Percentiles rank a stretch among this genome's conserved stretches.
Conservation (phyloP, 192 early-diverging fungal genomes). For the Phycomyces nitens region DNA sequence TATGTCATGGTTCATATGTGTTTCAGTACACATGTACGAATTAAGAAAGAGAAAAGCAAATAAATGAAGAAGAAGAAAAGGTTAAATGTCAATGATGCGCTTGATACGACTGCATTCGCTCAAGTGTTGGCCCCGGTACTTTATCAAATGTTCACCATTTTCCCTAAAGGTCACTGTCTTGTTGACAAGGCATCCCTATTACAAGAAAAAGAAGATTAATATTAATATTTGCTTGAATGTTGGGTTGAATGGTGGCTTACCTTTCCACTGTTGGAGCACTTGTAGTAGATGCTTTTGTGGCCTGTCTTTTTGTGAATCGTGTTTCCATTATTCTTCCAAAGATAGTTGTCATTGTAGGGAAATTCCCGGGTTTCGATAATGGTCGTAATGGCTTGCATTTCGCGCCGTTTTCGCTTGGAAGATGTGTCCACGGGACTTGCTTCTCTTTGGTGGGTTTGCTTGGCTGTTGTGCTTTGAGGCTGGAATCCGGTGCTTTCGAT, state of each 20-base stretch:
- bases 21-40: too few species aligned
- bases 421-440: neutral
- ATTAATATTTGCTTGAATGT: conserved; percentile 12
- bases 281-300: conserved; percentile 40
- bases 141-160: conserved; percentile 50
- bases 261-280: conserved; percentile 37
- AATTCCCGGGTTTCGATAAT: conserved; percentile 48
- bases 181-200: conserved; percentile 43
- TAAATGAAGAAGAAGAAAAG: too few species aligned
- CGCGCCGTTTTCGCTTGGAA: conserved; percentile 47
- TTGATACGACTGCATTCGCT: conserved; percentile 47
- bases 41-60: too few species aligned
- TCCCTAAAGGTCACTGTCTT: conserved; percentile 56
- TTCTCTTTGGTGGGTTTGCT: neutral
- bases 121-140: conserved; percentile 53
- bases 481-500: neutral
- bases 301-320: conserved; percentile 42
- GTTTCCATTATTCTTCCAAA: conserved; percentile 43
- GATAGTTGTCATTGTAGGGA: conserved; percentile 35
- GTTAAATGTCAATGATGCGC: conserved; percentile 38
- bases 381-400: conserved; percentile 59
- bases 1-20: too few species aligned
- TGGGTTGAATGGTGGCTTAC: too few species aligned
- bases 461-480: neutral
- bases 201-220: neutral